phyloP scores from a whole-genome alignment of 2,329 filamentous ascomycete genomes.

The Daldinia sp. region DNA sequence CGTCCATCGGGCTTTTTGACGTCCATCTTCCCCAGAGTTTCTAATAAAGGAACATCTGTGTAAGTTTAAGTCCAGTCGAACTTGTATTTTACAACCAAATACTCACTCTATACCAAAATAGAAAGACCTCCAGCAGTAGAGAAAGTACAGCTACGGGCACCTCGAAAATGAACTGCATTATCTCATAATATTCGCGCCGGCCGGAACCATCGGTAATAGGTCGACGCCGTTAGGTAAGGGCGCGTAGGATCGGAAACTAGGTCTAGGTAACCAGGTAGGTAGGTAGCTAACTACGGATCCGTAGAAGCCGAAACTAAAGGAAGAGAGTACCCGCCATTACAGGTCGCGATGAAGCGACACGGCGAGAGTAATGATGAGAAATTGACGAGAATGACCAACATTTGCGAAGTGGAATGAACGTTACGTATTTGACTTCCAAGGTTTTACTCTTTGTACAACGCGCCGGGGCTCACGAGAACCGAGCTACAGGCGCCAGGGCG shows the following conservation, averaged over 20 bases:
- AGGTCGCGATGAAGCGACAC: slow-evolving; percentile 26
- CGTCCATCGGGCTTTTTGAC: slow-evolving; percentile 71
- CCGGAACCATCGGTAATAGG: slow-evolving; percentile 31
- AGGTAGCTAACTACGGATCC: slow-evolving; percentile 7
- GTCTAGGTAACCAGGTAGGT: background rate
- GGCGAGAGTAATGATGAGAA: slow-evolving; percentile 10
- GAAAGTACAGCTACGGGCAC: slow-evolving; percentile 64
- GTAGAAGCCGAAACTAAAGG: slow-evolving; percentile 20
- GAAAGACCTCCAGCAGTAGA: slow-evolving; percentile 70
- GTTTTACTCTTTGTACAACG: slow-evolving; percentile 8
- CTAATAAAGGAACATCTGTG: slow-evolving; percentile 57
- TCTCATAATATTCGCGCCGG: slow-evolving; percentile 16
- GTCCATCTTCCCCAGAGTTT: slow-evolving; percentile 76
- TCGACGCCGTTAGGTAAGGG: slow-evolving; percentile 22
- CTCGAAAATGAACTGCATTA: slow-evolving; percentile 46
- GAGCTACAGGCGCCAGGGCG: slow-evolving; percentile 12
- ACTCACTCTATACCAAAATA: slow-evolving; percentile 72
- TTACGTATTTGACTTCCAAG: slow-evolving; percentile 2
- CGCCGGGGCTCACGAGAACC: slow-evolving; percentile 15
- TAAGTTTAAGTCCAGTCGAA: slow-evolving; percentile 36
- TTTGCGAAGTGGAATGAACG: slow-evolving; percentile 7
- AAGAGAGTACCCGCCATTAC: slow-evolving; percentile 27
- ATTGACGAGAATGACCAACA: background rate
- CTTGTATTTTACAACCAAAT: background rate
- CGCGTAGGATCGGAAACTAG: background rate